These are phyloP conservation scores for Stramenopiles sp. DNA, from an alignment of 352 stramenopile genomes.

Conservation along the genomic window DNA sequence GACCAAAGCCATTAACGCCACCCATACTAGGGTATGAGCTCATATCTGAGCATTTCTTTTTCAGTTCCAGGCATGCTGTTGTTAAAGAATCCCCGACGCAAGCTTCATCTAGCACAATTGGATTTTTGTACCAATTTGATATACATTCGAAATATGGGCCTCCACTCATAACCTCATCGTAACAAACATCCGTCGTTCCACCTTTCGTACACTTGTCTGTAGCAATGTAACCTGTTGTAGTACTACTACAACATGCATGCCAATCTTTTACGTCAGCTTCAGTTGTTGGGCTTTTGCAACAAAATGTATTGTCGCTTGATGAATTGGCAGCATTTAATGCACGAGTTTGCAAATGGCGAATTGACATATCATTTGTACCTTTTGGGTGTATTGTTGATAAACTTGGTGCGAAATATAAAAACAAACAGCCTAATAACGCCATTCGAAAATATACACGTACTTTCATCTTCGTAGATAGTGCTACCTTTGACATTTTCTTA, in stretches of 20 bases:
- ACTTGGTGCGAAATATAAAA: background rate
- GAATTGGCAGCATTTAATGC: background rate
- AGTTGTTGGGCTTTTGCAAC: background rate
- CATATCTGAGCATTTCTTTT: conserved; percentile 2
- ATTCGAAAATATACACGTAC: background rate
- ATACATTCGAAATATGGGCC: background rate
- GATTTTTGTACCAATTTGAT: background rate
- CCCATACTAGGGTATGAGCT: background rate
- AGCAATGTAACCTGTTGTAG: background rate
- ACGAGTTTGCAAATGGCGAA: background rate
- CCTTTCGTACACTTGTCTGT: background rate
- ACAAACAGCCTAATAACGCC: background rate
- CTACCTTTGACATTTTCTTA: too few relatives aligned
- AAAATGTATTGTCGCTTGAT: background rate
- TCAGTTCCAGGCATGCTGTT: background rate
- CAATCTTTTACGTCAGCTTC: background rate
- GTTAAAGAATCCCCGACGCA: background rate
- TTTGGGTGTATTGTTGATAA: background rate
- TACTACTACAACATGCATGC: background rate
- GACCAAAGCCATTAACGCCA: background rate
- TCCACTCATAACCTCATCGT: background rate
- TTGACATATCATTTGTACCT: background rate
- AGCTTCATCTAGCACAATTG: too few relatives aligned
- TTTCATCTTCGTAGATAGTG: background rate
- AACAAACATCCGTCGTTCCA: background rate